These are phyloP conservation scores for Solanum chacoense DNA, from an alignment of 305 asterid genomes.

Conservation along the genomic window DNA sequence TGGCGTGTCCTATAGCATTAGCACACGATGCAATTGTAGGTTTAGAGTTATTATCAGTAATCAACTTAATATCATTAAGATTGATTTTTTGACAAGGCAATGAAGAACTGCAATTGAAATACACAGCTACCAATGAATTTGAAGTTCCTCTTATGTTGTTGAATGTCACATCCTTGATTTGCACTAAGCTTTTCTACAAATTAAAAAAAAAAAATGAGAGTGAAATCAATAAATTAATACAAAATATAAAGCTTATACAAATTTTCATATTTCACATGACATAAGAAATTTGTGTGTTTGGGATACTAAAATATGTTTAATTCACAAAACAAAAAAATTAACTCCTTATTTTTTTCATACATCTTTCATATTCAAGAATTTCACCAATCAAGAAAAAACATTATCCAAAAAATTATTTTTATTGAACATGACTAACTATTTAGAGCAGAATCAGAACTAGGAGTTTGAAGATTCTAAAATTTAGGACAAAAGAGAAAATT, in stretches of 20 bases:
- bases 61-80: not conserved
- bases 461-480: too few relatives aligned
- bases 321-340: not conserved
- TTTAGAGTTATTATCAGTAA: not conserved
- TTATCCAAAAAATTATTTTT: too few relatives aligned
- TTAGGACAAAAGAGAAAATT: too few relatives aligned
- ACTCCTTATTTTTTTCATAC: too few relatives aligned
- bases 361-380: too few relatives aligned
- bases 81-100: not conserved
- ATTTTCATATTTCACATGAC: too few relatives aligned
- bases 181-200: not conserved
- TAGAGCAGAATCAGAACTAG: too few relatives aligned
- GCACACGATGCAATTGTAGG: not conserved
- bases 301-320: too few relatives aligned
- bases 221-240: not conserved
- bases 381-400: too few relatives aligned
- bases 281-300: too few relatives aligned
- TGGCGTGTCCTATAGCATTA: not conserved
- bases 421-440: too few relatives aligned
- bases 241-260: not conserved
- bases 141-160: not conserved
- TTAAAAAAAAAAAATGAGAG: not conserved
- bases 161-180: not conserved
- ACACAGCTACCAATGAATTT: not conserved
- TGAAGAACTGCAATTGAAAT: not conserved